These are phyloP conservation scores for Colletotrichum lentis DNA, from an alignment of 2,329 filamentous ascomycete genomes.

Conservation along the genomic window DNA sequence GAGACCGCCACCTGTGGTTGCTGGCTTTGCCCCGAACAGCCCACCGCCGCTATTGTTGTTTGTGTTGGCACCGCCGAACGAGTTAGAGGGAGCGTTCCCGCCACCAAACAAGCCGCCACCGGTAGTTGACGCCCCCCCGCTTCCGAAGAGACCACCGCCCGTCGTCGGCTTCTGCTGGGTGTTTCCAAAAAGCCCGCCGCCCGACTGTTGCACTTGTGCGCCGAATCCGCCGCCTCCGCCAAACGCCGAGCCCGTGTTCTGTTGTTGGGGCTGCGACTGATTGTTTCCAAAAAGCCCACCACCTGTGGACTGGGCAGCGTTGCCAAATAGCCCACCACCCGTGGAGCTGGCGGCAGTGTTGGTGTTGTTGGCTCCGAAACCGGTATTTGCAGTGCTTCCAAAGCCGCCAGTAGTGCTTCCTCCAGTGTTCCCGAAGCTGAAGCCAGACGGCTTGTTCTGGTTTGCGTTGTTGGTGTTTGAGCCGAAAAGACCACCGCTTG, in stretches of 20 bases:
- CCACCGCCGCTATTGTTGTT: conserved; percentile 48
- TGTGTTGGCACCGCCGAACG: conserved; percentile 56
- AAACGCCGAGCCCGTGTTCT: conserved; percentile 41
- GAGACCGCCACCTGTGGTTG: conserved; percentile 54
- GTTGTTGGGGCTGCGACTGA: conserved; percentile 41
- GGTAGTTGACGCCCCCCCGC: conserved; percentile 43
- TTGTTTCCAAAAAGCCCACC: conserved; percentile 51
- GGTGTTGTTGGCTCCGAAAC: conserved; percentile 50
- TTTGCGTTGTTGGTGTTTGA: conserved; percentile 42
- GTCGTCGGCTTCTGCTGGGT: conserved; percentile 38
- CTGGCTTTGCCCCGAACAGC: conserved; percentile 54
- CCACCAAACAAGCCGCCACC: conserved; percentile 52
- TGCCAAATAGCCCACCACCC: conserved; percentile 58
- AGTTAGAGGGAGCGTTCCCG: conserved; percentile 48
- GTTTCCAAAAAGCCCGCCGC: conserved; percentile 44
- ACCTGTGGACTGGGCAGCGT: conserved; percentile 45
- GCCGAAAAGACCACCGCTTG: conserved; percentile 36
- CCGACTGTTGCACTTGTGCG: conserved; percentile 40
- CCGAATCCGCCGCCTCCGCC: conserved; percentile 42
- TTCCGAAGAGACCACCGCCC: conserved; percentile 39
- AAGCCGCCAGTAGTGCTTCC: conserved; percentile 41
- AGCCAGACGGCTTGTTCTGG: conserved; percentile 52
- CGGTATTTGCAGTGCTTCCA: conserved; percentile 49
- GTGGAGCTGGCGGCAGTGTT: conserved; percentile 36
- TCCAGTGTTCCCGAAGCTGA: conserved; percentile 55